These are phyloP conservation scores for Cercospora sp. DNA, from an alignment of 2,329 filamentous ascomycete species.

Conservation along the genomic window DNA sequence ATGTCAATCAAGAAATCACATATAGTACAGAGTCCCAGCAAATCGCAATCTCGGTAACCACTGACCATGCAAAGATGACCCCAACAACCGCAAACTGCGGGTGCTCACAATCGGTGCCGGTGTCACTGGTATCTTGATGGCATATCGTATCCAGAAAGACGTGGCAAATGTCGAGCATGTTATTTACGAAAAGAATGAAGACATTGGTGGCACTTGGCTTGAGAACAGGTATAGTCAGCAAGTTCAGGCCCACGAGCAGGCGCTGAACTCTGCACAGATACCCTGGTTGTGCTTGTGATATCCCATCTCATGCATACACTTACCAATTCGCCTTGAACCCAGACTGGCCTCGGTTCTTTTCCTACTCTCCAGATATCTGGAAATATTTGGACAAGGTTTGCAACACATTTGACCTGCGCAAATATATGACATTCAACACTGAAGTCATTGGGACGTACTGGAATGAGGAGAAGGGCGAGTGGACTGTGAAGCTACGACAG, in stretches of 20 bases:
- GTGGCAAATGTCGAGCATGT: slow-evolving; percentile 50
- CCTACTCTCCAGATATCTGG: slow-evolving; percentile 50
- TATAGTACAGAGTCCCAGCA: slow-evolving; percentile 7
- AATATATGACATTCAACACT: slow-evolving; percentile 56
- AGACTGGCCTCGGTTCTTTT: slow-evolving; percentile 53
- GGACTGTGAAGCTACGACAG: slow-evolving; percentile 53
- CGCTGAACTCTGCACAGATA: slow-evolving; percentile 16
- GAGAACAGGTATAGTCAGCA: slow-evolving; percentile 44
- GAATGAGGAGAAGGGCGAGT: slow-evolving; percentile 52
- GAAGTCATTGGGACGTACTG: slow-evolving; percentile 52
- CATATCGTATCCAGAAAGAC: slow-evolving; percentile 51
- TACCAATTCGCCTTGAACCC: slow-evolving; percentile 38
- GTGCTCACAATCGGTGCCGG: slow-evolving; percentile 54
- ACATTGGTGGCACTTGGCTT: slow-evolving; percentile 50
- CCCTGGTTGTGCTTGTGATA: slow-evolving; percentile 47
- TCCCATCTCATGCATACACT: slow-evolving; percentile 42
- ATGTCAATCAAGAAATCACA: slow-evolving; percentile 42
- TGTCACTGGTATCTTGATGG: slow-evolving; percentile 50
- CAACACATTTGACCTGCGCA: slow-evolving; percentile 51
- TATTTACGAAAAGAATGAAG: slow-evolving; percentile 52
- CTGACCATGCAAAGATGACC: slow-evolving; percentile 35
- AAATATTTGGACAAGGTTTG: slow-evolving; percentile 53
- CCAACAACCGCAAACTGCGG: slow-evolving; percentile 47
- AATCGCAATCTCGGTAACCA: neutral
- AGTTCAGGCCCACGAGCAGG: neutral